These are phyloP conservation scores for Metarhizium sp. DNA, from an alignment of 2,329 filamentous ascomycete species.

Conservation along the genomic window DNA sequence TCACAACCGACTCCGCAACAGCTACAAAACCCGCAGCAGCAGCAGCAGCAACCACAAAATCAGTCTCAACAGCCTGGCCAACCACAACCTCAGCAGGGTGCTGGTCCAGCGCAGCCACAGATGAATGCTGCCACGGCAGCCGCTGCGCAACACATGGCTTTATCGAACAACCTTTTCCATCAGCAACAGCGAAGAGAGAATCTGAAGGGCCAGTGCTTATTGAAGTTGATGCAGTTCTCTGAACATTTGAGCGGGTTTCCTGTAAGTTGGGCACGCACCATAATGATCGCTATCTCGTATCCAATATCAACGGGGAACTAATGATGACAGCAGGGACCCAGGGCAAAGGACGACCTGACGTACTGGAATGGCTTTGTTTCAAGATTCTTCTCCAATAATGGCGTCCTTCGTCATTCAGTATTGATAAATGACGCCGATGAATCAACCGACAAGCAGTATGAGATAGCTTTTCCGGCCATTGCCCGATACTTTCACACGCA, in stretches of 20 bases:
- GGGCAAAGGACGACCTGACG: slow-evolving; percentile 54
- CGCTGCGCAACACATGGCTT: slow-evolving; percentile 25
- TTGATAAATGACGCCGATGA: slow-evolving; percentile 47
- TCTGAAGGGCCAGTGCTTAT: slow-evolving; percentile 47
- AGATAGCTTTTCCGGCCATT: slow-evolving; percentile 73
- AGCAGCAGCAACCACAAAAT: slow-evolving; percentile 23
- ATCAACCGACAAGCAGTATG: slow-evolving; percentile 66
- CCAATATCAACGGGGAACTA: background rate
- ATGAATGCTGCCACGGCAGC: slow-evolving; percentile 15
- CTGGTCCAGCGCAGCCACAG: slow-evolving; percentile 15
- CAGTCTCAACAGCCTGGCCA: slow-evolving; percentile 18
- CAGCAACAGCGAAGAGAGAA: slow-evolving; percentile 41
- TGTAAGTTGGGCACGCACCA: slow-evolving; percentile 23
- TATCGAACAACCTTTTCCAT: slow-evolving; percentile 24
- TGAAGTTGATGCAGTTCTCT: slow-evolving; percentile 53
- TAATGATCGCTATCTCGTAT: background rate
- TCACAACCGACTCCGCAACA: slow-evolving; percentile 7
- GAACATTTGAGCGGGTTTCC: slow-evolving; percentile 51
- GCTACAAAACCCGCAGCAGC: slow-evolving; percentile 22
- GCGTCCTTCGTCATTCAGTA: slow-evolving; percentile 67
- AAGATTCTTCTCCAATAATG: slow-evolving; percentile 70
- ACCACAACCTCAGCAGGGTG: slow-evolving; percentile 1
- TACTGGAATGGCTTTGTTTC: slow-evolving; percentile 76
- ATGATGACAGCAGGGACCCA: slow-evolving; percentile 36
- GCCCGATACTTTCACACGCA: slow-evolving; percentile 85